Conservation (phyloP, 225 moss, liverwort and hornwort species). For the Sphagnum tenellum region DNA sequence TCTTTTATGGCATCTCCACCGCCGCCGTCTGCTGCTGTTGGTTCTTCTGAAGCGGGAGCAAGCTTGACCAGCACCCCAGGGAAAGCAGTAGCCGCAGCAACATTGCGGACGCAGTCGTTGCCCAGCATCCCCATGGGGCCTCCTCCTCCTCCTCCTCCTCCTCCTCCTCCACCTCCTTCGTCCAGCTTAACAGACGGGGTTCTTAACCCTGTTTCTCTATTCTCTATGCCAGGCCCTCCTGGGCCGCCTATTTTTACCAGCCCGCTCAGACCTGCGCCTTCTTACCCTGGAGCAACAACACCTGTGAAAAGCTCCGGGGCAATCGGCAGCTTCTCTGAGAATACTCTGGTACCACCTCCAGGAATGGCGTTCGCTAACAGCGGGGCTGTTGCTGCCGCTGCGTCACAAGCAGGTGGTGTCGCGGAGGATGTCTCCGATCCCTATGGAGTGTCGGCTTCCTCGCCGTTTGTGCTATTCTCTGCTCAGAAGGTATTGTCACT, state of each 20-base stretch:
- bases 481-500: conserved; percentile 62
- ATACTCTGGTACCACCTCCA: conserved; percentile 49
- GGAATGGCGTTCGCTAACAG: conserved; percentile 20
- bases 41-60: too few relatives aligned
- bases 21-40: too few relatives aligned
- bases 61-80: too few relatives aligned
- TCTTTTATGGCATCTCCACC: too few relatives aligned
- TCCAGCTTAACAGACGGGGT: too few relatives aligned
- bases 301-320: conserved; percentile 17
- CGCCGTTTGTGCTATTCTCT: conserved; percentile 79
- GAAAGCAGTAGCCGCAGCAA: not conserved
- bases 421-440: conserved; percentile 78
- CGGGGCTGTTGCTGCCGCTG: conserved; percentile 23
- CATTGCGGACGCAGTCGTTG: conserved; percentile 30
- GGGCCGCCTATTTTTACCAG: conserved; percentile 57
- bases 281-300: conserved; percentile 24
- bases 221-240: conserved; percentile 20
- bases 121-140: conserved; percentile 56
- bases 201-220: too few relatives aligned
- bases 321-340: conserved; percentile 72
- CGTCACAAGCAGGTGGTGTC: conserved; percentile 24
- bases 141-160: conserved; percentile 34
- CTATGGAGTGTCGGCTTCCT: conserved; percentile 65
- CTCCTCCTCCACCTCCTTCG: conserved; percentile 23
- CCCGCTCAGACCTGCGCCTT: conserved; percentile 42